These are phyloP conservation scores for Starmerella stigmatis DNA, from an alignment of 805 yeast species.

Conservation along the genomic window DNA sequence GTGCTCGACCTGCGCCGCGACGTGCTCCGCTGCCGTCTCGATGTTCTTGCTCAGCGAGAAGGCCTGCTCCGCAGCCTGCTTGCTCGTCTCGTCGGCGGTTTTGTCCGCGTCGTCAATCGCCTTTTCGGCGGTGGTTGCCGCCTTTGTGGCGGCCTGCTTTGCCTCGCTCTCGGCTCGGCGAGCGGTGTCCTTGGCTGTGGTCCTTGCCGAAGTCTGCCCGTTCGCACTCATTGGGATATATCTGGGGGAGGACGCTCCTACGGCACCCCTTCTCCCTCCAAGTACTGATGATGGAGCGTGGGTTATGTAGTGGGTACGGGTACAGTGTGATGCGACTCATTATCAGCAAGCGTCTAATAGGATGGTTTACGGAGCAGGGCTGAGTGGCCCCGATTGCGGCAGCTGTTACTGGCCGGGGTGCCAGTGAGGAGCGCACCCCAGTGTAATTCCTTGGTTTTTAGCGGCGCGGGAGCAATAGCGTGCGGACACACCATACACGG, in stretches of 20 bases:
- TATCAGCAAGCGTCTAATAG: neutral
- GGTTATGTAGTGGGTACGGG: neutral
- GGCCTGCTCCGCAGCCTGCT: constrained; percentile 8
- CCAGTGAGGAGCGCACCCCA: too few species aligned
- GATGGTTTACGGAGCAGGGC: too few species aligned
- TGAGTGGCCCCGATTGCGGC: too few species aligned
- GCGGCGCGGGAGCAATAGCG: too few species aligned
- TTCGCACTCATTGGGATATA: neutral
- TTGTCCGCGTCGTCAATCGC: constrained; percentile 8
- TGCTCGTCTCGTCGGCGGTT: constrained; percentile 2
- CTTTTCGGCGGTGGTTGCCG: constrained; percentile 1
- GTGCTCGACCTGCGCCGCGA: constrained; percentile 9
- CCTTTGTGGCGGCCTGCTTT: constrained; percentile 1
- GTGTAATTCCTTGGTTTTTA: too few species aligned
- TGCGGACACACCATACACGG: too few species aligned
- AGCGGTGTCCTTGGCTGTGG: constrained; percentile 1
- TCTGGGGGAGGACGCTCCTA: too few species aligned
- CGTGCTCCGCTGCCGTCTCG: constrained; percentile 10
- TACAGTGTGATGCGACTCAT: neutral
- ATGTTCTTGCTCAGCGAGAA: constrained; percentile 2
- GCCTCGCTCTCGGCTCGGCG: neutral
- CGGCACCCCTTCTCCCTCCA: too few species aligned
- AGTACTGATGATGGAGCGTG: constrained; percentile 1
- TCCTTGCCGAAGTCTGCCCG: neutral
- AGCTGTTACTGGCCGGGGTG: too few species aligned